Conservation (phyloP, 495 filamentous ascomycete species). For the Echria macrotheca region DNA sequence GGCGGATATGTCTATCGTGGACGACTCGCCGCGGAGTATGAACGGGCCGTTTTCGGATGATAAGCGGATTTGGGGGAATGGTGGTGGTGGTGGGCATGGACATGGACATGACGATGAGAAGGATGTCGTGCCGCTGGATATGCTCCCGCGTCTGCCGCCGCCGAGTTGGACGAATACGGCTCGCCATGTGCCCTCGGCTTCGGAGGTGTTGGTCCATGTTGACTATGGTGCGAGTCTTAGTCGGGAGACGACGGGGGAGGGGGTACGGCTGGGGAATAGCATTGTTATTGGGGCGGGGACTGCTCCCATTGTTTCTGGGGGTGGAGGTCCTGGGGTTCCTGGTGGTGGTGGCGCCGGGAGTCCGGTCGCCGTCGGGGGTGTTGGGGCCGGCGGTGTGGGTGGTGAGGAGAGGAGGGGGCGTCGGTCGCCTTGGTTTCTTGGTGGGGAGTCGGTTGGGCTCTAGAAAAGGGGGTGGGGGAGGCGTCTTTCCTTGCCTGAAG, state of each 20-base stretch:
- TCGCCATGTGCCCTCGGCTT: constrained; percentile 4
- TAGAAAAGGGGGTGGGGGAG: background rate
- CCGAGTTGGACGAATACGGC: background rate
- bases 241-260: constrained; percentile 6
- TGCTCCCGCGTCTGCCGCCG: background rate
- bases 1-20: constrained; percentile 18
- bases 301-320: no score
- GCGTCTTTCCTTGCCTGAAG: background rate
- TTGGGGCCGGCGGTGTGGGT: no score
- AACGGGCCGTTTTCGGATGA: constrained; percentile 12
- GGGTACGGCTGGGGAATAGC: constrained; percentile 16
- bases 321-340: no score
- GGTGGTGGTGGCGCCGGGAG: no score
- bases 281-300: constrained; percentile 15
- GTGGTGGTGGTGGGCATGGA: background rate
- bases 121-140: no score
- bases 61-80: background rate
- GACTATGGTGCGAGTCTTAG: constrained; percentile 20
- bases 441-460: background rate
- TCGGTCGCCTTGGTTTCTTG: background rate
- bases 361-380: no score
- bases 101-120: background rate
- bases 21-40: constrained; percentile 9
- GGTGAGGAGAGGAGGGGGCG: background rate
- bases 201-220: constrained; percentile 20